Evolutionary conservation across 768 basidiomycete species (phyloP), one percentile per base, ranked within the genome.

Genomic region (Hortiboletus flavorubellus): DNA sequence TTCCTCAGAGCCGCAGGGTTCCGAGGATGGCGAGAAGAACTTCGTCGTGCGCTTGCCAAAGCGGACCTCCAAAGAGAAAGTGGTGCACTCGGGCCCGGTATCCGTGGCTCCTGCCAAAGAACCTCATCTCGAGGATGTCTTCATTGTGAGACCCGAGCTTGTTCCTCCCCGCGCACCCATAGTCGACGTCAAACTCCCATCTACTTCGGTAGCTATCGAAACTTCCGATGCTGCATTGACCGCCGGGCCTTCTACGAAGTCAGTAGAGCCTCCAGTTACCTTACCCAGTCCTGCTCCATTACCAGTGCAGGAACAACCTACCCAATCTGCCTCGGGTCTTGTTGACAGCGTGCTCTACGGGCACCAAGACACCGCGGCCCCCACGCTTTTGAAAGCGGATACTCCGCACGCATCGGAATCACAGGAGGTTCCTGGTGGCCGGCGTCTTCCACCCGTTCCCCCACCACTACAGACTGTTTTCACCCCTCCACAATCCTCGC

Each of bases 41-140:
- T 73, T 82, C 56, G 72, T 80, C 18, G 83, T 89, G 37, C 80
- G 81, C 43, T 68, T 88, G 46, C 86, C 86, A 7, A 75, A 71
- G 55, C 65, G 65, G 41, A 49, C 64, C 39, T 71, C 64, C 41
- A 77, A 75, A 62, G 76, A 73, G 60, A 73, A 75, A 51, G 68
- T 54, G 4, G 51, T 26, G 1, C 43, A 29, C 10, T 43, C 31
- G 7, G 44, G 40, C 11, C 31, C 59, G 2, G 66, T 68, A 31
- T 59, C 54, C 5, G 39, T 55, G 37, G 61, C 69, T 4, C 65
- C 72, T 4, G 62, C 62, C 10, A 69, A 68, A 43, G 78, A 79
- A 54, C 67, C 72, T 16, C 71, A 75, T 14, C 66, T 78, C 46
- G 82, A 85, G 58, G 83, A 84, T 35, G 75, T 81, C 30, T 84